Evolutionary conservation across 164 flowering plant species (phyloP).

Genomic region (Hamamelis virginiana): DNA sequence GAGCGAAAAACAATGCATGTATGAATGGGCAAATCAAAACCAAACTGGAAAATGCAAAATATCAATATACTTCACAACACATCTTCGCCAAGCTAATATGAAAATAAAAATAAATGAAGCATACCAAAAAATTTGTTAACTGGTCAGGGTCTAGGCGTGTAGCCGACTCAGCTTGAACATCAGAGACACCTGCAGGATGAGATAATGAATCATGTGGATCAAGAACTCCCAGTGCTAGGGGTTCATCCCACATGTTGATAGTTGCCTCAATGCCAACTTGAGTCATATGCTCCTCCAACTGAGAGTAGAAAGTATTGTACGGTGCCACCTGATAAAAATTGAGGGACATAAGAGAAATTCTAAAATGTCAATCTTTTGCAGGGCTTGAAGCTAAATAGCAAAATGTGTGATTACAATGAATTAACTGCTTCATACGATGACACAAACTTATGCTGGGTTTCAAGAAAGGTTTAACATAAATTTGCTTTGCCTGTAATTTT

Average conservation of each 20-base stretch:
- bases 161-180: constrained; percentile 89
- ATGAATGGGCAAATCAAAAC: neutral
- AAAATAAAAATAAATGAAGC: neutral
- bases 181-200: constrained; percentile 98
- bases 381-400: neutral
- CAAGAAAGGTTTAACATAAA: neutral
- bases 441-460: neutral
- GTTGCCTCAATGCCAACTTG: constrained; percentile 78
- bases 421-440: too few species aligned
- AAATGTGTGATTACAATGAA: neutral
- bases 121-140: constrained; percentile 85
- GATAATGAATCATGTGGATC: constrained; percentile 98
- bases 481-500: too few species aligned
- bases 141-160: constrained; percentile 77
- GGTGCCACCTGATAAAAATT: constrained; percentile 78
- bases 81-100: neutral
- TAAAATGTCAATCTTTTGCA: neutral
- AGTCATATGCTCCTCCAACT: constrained; percentile 81
- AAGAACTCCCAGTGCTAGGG: constrained; percentile 75
- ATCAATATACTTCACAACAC: neutral
- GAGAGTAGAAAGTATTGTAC: constrained; percentile 87
- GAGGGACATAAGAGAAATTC: neutral
- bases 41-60: neutral
- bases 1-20: neutral
- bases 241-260: constrained; percentile 85